These are phyloP conservation scores for Massariosphaeria phaeospora DNA, from an alignment of 495 filamentous ascomycete species.

Conservation along the genomic window DNA sequence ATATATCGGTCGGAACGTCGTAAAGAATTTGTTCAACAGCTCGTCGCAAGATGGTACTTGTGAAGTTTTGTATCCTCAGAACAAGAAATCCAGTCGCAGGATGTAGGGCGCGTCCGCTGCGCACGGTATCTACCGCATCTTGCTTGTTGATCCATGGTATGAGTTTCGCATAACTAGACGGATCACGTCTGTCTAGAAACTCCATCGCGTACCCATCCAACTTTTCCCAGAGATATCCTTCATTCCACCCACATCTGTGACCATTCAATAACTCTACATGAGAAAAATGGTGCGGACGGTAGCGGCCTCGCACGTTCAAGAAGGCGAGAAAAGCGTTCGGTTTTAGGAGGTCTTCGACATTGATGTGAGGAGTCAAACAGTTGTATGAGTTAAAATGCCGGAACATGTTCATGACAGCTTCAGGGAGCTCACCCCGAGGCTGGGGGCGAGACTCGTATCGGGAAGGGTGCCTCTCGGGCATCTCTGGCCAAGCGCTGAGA, in stretches of 20 bases:
- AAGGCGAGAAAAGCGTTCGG: not conserved
- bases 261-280: not conserved
- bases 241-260: not conserved
- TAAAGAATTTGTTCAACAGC: not conserved
- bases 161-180: not conserved
- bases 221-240: not conserved
- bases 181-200: not conserved
- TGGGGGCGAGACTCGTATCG: too few relatives aligned
- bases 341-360: not conserved
- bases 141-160: not conserved
- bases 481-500: slow-evolving; percentile 44
- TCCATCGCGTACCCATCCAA: not conserved
- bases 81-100: not conserved
- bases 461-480: slow-evolving; percentile 46
- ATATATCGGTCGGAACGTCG: not conserved
- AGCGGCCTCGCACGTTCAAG: not conserved
- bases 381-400: not conserved
- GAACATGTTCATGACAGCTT: slow-evolving; percentile 40
- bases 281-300: not conserved
- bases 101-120: not conserved
- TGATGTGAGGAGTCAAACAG: not conserved
- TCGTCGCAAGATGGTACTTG: not conserved
- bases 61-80: not conserved
- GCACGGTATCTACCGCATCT: not conserved
- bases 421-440: too few relatives aligned